Percentiles rank a stretch among this genome's conserved stretches.
These are phyloP conservation scores for Podospora comata DNA, from an alignment of 495 filamentous ascomycete species.

Conservation along the genomic window DNA sequence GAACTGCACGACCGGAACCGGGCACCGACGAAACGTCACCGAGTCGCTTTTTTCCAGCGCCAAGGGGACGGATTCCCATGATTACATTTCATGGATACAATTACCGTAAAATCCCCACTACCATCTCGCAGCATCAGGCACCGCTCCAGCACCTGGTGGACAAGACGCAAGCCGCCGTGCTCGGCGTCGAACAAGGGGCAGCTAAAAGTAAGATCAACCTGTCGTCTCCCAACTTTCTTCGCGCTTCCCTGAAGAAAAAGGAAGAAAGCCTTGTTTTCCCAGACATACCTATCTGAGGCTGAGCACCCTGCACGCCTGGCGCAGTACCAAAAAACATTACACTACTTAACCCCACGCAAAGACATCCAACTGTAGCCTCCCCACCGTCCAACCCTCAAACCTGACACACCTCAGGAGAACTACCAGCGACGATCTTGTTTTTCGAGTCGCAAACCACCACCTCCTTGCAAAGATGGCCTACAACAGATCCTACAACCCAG, in stretches of 20 bases:
- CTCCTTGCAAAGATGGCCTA: conserved; percentile 71
- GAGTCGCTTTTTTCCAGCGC: conserved; percentile 9
- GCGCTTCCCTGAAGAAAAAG: not conserved
- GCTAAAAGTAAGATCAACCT: not conserved
- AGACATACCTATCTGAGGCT: conserved; percentile 17
- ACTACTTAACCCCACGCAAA: conserved; percentile 4
- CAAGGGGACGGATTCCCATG: conserved; percentile 8
- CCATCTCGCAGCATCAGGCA: conserved; percentile 3
- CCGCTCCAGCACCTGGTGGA: conserved; percentile 1
- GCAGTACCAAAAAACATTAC: not conserved
- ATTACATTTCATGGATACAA: not conserved
- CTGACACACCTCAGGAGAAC: conserved; percentile 26
- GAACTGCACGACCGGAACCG: conserved; percentile 4
- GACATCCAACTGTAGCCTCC: conserved; percentile 11
- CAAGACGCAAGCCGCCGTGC: not conserved
- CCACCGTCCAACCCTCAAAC: conserved; percentile 13
- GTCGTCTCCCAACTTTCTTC: not conserved
- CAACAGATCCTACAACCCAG: conserved; percentile 89
- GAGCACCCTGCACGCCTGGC: conserved; percentile 13
- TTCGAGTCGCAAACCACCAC: conserved; percentile 15
- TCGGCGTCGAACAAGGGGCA: not conserved
- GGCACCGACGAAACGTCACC: conserved; percentile 11
- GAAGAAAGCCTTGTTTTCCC: not conserved
- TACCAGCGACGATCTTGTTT: conserved; percentile 20
- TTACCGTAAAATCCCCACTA: conserved; percentile 3